A percentile compares a stretch with the other conserved stretches of the same genome.
Conservation (phyloP, 208 protist species). For the Ichthyophonus hoferi region DNA sequence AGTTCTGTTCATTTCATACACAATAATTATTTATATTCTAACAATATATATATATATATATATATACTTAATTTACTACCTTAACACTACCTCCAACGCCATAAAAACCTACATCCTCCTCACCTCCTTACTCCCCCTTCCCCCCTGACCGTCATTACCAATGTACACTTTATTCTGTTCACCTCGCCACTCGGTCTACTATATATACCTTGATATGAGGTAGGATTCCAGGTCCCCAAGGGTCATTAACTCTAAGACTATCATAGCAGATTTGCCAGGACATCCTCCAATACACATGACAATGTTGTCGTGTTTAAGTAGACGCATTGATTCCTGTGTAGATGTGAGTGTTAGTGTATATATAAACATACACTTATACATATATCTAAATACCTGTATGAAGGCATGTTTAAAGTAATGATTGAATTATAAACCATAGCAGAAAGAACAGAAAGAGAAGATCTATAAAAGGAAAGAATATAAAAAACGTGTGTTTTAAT, state of each 20-base stretch:
- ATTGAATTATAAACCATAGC: too few relatives aligned
- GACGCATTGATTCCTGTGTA: background rate
- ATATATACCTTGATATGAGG: background rate
- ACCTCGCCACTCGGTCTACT: background rate
- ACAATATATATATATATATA: background rate
- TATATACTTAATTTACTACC: background rate
- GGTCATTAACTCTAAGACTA: background rate
- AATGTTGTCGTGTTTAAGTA: slow-evolving; percentile 8
- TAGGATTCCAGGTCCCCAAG: background rate
- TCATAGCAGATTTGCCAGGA: background rate
- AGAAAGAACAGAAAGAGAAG: too few relatives aligned
- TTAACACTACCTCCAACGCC: too few relatives aligned
- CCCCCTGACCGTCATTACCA: too few relatives aligned
- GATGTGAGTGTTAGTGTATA: background rate
- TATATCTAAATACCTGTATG: too few relatives aligned
- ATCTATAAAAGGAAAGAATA: too few relatives aligned
- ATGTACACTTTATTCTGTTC: too few relatives aligned
- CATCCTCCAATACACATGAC: background rate
- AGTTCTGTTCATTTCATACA: too few relatives aligned
- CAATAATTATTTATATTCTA: background rate
- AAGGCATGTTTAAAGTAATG: too few relatives aligned
- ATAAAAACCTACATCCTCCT: too few relatives aligned
- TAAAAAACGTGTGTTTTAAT: too few relatives aligned
- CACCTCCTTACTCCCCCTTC: too few relatives aligned
- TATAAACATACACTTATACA: background rate